Evolutionary conservation across 768 basidiomycete genomes (phyloP).

Genomic region (Phlebiopsis flavidoalba): DNA sequence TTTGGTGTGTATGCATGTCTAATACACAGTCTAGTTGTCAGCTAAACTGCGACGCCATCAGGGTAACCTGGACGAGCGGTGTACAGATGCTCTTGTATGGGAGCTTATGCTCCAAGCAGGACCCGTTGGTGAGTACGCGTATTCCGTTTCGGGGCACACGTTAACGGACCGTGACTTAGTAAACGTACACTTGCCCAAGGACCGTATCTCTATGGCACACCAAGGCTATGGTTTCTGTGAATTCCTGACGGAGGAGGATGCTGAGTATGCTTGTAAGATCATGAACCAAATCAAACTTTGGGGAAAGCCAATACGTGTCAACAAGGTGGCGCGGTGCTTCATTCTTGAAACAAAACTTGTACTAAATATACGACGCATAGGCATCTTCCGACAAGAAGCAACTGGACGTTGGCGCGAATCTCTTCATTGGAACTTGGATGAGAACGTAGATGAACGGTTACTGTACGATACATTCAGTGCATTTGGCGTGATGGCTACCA

Average conservation of each 20-base stretch:
- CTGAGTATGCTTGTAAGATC: constrained; percentile 99
- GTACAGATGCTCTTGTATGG: constrained; percentile 92
- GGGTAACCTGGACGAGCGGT: constrained; percentile 97
- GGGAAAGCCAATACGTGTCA: constrained; percentile 98
- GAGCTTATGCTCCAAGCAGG: constrained; percentile 99
- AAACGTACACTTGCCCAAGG: constrained; percentile 97
- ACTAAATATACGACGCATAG: constrained; percentile 32
- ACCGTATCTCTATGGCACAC: constrained; percentile 96
- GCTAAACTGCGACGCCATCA: constrained; percentile 23
- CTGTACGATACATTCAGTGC: constrained; percentile 95
- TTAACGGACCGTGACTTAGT: constrained; percentile 38
- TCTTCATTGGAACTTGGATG: constrained; percentile 94
- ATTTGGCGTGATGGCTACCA: constrained; percentile 89
- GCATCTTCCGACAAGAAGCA: constrained; percentile 98
- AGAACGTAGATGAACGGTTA: constrained; percentile 89
- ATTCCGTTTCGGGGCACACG: background rate
- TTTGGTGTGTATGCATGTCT: constrained; percentile 29
- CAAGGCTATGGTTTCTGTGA: constrained; percentile 99
- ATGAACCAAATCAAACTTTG: constrained; percentile 99
- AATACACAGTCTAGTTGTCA: background rate
- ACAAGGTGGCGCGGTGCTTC: constrained; percentile 72
- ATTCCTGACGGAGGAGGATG: constrained; percentile 97
- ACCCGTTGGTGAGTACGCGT: constrained; percentile 74
- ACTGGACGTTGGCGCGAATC: constrained; percentile 94
- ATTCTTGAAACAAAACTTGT: constrained; percentile 3